These are phyloP conservation scores for Termitomyces titanicus DNA, from an alignment of 768 basidiomycete genomes.

Conservation along the genomic window DNA sequence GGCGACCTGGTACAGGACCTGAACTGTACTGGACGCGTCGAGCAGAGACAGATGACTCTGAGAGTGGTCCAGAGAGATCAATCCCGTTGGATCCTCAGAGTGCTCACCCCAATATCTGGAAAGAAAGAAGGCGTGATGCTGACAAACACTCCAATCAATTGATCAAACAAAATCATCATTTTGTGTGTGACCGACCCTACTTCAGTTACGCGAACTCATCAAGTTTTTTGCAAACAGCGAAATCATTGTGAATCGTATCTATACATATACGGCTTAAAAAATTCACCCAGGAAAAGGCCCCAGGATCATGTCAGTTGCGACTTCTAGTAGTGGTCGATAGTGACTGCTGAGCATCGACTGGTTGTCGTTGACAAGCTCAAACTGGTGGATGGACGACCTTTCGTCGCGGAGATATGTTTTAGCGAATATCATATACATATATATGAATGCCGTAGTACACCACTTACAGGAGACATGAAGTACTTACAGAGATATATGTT, in stretches of 20 bases:
- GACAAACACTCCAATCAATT: conserved; percentile 18
- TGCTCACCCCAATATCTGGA: conserved; percentile 14
- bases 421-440: too few relatives aligned
- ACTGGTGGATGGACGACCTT: too few relatives aligned
- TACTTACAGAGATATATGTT: background rate
- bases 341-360: background rate
- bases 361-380: too few relatives aligned
- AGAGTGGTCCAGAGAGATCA: conserved; percentile 20
- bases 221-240: too few relatives aligned
- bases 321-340: background rate
- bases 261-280: background rate
- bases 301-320: background rate
- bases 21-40: conserved; percentile 12
- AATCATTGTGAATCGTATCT: background rate
- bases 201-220: too few relatives aligned
- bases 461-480: background rate
- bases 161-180: background rate
- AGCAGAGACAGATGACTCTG: conserved; percentile 10
- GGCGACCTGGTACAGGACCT: background rate
- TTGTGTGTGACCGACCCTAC: background rate
- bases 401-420: too few relatives aligned
- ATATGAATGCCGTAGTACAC: background rate
- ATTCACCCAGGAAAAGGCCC: background rate
- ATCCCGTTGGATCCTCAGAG: conserved; percentile 20
- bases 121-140: conserved; percentile 20